A percentile compares a stretch with the other conserved stretches of the same genome.
These are phyloP conservation scores for Elsinoe ampelina DNA, from an alignment of 2,329 filamentous ascomycete species.

Conservation along the genomic window DNA sequence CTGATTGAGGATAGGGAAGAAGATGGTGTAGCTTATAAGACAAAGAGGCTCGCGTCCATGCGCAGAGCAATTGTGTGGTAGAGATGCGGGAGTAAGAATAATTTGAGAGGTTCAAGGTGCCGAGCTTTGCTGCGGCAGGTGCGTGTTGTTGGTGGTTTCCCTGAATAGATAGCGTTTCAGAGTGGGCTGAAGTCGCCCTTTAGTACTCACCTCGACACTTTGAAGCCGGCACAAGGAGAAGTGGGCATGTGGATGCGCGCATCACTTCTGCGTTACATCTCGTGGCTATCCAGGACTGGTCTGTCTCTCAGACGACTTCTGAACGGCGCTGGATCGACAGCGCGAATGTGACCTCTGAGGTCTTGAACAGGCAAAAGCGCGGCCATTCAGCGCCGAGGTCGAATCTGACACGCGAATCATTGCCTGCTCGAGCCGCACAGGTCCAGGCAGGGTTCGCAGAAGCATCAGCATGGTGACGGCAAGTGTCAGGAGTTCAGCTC, in stretches of 20 bases:
- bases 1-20: constrained; percentile 1
- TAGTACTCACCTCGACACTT: not conserved
- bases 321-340: not conserved
- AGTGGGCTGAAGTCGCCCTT: not conserved
- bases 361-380: constrained; percentile 11
- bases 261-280: constrained; percentile 2
- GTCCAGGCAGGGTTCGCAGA: not conserved
- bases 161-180: not conserved
- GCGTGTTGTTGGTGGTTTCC: not conserved
- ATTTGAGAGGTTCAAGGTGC: not conserved
- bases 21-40: constrained; percentile 9
- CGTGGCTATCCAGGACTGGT: constrained; percentile 2
- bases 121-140: not conserved
- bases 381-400: not conserved
- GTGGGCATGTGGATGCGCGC: constrained; percentile 5
- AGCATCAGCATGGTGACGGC: constrained; percentile 5
- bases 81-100: constrained; percentile 2
- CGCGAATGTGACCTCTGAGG: constrained; percentile 1
- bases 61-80: not conserved
- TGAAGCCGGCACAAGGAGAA: not conserved
- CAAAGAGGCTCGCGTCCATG: not conserved
- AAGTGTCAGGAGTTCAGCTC: constrained; percentile 9
- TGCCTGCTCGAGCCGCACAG: not conserved
- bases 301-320: not conserved
- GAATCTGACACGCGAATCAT: not conserved